Percentiles rank a stretch among this genome's conserved stretches.
These are phyloP conservation scores for Pythium sukuiense DNA, from an alignment of 352 stramenopile genomes.

Conservation along the genomic window DNA sequence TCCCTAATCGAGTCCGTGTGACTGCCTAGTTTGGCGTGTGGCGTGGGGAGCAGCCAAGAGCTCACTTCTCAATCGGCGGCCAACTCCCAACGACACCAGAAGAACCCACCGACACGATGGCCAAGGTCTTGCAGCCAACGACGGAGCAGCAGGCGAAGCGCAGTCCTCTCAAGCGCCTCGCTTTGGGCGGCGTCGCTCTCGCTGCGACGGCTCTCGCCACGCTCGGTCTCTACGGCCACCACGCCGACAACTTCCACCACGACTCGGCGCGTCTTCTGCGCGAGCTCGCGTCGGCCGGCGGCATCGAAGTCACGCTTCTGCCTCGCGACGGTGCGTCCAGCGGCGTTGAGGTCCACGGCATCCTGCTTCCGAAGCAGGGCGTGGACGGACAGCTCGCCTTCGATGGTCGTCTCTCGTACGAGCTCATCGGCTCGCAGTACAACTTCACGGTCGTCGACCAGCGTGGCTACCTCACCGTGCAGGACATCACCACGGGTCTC, in stretches of 20 bases:
- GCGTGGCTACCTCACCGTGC: conserved; percentile 27
- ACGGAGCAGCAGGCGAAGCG: not conserved
- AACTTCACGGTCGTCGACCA: conserved; percentile 37
- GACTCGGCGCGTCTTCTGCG: conserved; percentile 26
- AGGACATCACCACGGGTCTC: conserved; percentile 13
- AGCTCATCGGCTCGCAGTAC: conserved; percentile 24
- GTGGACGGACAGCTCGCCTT: conserved; percentile 19
- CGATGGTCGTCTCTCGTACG: conserved; percentile 35
- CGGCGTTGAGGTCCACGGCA: conserved; percentile 22
- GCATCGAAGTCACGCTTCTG: conserved; percentile 28
- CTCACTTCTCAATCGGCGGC: conserved; percentile 16
- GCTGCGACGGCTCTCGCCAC: conserved; percentile 11
- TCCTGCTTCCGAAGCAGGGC: conserved; percentile 23
- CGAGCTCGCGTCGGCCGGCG: conserved; percentile 28
- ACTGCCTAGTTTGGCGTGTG: too few relatives aligned
- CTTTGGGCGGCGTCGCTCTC: conserved; percentile 8
- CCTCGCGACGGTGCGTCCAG: conserved; percentile 15
- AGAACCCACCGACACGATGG: not conserved
- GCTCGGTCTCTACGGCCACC: conserved; percentile 28
- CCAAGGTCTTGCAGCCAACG: conserved; percentile 4
- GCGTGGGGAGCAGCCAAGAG: too few relatives aligned
- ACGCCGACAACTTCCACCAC: conserved; percentile 27
- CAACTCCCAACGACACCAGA: not conserved
- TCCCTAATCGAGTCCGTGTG: too few relatives aligned
- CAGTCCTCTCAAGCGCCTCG: conserved; percentile 8